Conservation (phyloP, 148 eudicot genomes). For the Arctostaphylos glauca region DNA sequence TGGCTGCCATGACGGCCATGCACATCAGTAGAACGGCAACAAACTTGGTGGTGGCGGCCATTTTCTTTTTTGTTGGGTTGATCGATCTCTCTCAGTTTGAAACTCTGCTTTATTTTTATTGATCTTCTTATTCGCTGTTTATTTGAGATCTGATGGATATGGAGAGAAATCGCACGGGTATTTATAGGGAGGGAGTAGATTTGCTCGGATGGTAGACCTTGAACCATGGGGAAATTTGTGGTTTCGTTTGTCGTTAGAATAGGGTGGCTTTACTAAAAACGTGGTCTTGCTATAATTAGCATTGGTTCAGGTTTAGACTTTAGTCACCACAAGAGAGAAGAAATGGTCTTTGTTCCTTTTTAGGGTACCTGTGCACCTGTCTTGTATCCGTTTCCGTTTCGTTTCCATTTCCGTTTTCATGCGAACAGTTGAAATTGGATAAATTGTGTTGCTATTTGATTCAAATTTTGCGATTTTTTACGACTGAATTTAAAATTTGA, state of each 20-base stretch:
- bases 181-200: background rate
- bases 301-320: background rate
- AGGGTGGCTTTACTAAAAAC: background rate
- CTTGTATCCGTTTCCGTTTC: background rate
- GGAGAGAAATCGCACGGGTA: background rate
- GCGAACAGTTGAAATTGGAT: background rate
- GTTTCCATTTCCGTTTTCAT: too few relatives aligned
- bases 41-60: constrained; percentile 16
- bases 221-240: background rate
- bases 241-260: background rate
- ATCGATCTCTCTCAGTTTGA: background rate
- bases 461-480: background rate
- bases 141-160: background rate
- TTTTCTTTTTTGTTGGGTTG: background rate
- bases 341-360: too few relatives aligned
- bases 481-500: background rate
- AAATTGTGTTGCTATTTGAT: background rate
- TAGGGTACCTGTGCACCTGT: background rate
- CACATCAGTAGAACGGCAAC: constrained; percentile 24
- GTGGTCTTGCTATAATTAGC: background rate
- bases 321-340: background rate
- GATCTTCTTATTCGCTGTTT: background rate
- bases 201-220: background rate
- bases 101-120: background rate
- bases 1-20: constrained; percentile 22